phyloP scores from a whole-genome alignment of 1,284 basidiomycete species.

The Pholiota adiposa region DNA sequence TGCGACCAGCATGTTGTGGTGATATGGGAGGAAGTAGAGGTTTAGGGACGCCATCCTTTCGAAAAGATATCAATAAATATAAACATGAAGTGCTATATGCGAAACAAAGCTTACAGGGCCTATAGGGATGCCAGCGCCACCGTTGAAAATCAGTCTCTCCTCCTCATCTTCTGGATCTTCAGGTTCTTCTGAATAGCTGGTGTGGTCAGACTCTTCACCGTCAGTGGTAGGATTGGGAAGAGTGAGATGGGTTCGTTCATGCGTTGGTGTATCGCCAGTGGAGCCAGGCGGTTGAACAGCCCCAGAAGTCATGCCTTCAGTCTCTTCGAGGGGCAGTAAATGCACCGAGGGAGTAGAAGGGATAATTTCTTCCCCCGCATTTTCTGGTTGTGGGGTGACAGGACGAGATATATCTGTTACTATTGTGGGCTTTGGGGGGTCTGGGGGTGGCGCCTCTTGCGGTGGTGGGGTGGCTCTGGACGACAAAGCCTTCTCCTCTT shows the following conservation, averaged over 20 bases:
- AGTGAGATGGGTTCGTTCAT: slow-evolving; percentile 33
- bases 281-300: slow-evolving; percentile 63
- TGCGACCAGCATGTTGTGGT: slow-evolving; percentile 78
- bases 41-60: slow-evolving; percentile 80
- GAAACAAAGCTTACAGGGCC: slow-evolving; percentile 44
- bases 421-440: slow-evolving; percentile 23
- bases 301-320: slow-evolving; percentile 58
- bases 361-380: slow-evolving; percentile 44
- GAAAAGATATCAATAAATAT: background rate
- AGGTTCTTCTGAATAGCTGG: slow-evolving; percentile 52
- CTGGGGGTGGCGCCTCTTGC: slow-evolving; percentile 18
- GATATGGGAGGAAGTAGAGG: slow-evolving; percentile 86
- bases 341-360: slow-evolving; percentile 62
- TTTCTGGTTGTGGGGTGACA: slow-evolving; percentile 24
- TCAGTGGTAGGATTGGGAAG: slow-evolving; percentile 33
- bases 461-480: slow-evolving; percentile 14
- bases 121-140: slow-evolving; percentile 56
- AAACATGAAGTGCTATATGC: slow-evolving; percentile 1
- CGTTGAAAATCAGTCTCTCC: slow-evolving; percentile 51
- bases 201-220: slow-evolving; percentile 50
- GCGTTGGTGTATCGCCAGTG: slow-evolving; percentile 43
- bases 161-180: slow-evolving; percentile 56
- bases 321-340: slow-evolving; percentile 52
- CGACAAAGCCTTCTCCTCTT: slow-evolving; percentile 18
- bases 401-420: slow-evolving; percentile 18